phyloP scores from a whole-genome alignment of 2,329 filamentous ascomycete genomes.

The Neofusicoccum cordaticola region DNA sequence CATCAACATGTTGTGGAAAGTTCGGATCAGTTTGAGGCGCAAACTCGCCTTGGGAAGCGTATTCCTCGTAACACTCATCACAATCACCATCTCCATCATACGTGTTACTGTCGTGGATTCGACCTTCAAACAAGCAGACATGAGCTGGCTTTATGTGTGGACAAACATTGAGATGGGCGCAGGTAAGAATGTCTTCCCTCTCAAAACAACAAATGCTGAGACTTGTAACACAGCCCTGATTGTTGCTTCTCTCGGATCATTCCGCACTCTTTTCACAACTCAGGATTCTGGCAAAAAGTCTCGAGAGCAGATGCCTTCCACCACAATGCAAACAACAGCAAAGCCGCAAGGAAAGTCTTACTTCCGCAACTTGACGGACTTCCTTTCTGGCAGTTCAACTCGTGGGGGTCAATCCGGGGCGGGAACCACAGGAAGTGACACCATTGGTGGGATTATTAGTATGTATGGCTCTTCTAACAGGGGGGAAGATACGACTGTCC shows the following conservation, averaged over 20 bases:
- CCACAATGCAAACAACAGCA: not conserved
- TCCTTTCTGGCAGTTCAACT: not conserved
- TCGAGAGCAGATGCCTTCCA: not conserved
- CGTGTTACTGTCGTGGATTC: not conserved
- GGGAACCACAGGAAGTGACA: not conserved
- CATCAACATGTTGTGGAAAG: slow-evolving; percentile 18
- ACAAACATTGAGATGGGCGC: slow-evolving; percentile 15
- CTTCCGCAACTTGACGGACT: not conserved
- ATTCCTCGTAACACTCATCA: slow-evolving; percentile 10
- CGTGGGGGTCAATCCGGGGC: not conserved
- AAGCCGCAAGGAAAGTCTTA: not conserved
- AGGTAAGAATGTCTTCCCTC: slow-evolving; percentile 11
- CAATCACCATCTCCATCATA: not conserved
- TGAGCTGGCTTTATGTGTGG: slow-evolving; percentile 20
- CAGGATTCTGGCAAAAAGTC: not conserved
- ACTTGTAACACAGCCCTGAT: not conserved
- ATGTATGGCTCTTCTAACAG: not conserved
- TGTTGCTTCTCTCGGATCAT: not conserved
- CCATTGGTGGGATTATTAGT: not conserved
- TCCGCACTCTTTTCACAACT: not conserved
- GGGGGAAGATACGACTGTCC: not conserved
- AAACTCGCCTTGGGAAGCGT: slow-evolving; percentile 10
- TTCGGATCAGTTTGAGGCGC: slow-evolving; percentile 7
- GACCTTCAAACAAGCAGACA: not conserved
- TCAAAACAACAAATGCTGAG: not conserved